These are phyloP conservation scores for Alternaria hordeiaustralica DNA, from an alignment of 2,329 filamentous ascomycete species.

Conservation along the genomic window DNA sequence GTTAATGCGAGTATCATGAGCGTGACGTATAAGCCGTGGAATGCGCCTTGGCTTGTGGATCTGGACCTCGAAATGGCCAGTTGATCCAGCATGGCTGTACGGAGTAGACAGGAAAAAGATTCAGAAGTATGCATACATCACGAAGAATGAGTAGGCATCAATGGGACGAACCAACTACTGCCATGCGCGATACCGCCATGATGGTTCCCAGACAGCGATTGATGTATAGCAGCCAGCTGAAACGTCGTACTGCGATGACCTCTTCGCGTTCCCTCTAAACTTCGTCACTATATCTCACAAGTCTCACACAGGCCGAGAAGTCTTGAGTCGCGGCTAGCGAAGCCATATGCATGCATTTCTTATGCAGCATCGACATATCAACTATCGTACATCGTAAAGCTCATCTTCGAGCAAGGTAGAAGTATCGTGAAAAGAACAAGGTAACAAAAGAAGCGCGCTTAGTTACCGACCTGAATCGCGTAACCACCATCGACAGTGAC, in stretches of 20 bases:
- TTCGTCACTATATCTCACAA: too few relatives aligned
- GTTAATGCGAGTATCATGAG: conserved; percentile 66
- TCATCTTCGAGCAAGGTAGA: neutral
- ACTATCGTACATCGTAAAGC: conserved; percentile 4
- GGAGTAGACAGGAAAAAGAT: neutral
- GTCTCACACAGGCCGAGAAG: neutral
- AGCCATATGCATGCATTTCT: neutral
- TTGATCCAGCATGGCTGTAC: neutral
- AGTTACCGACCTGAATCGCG: conserved; percentile 44
- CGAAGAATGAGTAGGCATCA: neutral
- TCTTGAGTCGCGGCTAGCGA: neutral
- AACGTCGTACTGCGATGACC: too few relatives aligned
- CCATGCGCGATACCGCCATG: too few relatives aligned
- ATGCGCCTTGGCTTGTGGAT: conserved; percentile 65
- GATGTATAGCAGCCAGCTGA: too few relatives aligned
- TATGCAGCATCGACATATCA: neutral
- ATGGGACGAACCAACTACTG: neutral
- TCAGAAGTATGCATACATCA: too few relatives aligned
- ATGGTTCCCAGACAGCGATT: too few relatives aligned
- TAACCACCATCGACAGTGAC: conserved; percentile 64
- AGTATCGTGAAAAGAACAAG: neutral
- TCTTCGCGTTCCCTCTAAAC: too few relatives aligned
- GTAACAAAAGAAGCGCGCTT: conserved; percentile 2
- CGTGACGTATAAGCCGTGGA: conserved; percentile 55
- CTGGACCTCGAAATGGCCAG: conserved; percentile 50